Conservation (phyloP, 179 eudicot genomes). For the Silene noctiflora region DNA sequence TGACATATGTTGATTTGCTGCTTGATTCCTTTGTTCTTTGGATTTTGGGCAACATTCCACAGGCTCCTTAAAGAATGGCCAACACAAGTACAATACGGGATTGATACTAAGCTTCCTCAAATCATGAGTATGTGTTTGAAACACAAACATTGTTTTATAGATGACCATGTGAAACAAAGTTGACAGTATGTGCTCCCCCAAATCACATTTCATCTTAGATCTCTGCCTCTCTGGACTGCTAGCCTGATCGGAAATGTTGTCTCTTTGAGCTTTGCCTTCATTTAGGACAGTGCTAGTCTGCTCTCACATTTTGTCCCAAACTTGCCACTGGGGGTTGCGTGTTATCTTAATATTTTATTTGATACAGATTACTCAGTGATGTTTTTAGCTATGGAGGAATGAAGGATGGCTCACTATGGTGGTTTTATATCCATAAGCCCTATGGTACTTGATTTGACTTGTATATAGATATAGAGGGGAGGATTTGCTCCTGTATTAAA, state of each 20-base stretch:
- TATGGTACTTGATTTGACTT: too few relatives aligned
- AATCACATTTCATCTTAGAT: not conserved
- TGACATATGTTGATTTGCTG: conserved; percentile 1
- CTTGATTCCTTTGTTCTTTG: not conserved
- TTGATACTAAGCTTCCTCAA: not conserved
- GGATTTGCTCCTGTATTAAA: too few relatives aligned
- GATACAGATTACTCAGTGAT: not conserved
- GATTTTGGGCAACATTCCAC: not conserved
- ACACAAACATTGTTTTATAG: not conserved
- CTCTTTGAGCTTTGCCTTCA: not conserved
- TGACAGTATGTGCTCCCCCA: not conserved
- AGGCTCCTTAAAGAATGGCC: not conserved
- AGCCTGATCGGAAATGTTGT: not conserved
- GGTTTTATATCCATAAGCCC: not conserved
- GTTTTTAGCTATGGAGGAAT: not conserved
- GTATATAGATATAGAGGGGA: too few relatives aligned
- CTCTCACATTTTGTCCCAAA: not conserved
- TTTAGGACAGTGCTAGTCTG: not conserved
- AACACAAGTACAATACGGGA: not conserved
- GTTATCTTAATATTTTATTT: not conserved
- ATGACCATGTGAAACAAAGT: not conserved
- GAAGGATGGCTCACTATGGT: not conserved
- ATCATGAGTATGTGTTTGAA: not conserved
- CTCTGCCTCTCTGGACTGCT: not conserved
- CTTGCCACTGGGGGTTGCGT: not conserved